Percentiles rank a stretch among this genome's conserved stretches.
Evolutionary conservation across 2,329 filamentous ascomycete species (phyloP).

Genomic region (Tolypocladium ovalisporum): DNA sequence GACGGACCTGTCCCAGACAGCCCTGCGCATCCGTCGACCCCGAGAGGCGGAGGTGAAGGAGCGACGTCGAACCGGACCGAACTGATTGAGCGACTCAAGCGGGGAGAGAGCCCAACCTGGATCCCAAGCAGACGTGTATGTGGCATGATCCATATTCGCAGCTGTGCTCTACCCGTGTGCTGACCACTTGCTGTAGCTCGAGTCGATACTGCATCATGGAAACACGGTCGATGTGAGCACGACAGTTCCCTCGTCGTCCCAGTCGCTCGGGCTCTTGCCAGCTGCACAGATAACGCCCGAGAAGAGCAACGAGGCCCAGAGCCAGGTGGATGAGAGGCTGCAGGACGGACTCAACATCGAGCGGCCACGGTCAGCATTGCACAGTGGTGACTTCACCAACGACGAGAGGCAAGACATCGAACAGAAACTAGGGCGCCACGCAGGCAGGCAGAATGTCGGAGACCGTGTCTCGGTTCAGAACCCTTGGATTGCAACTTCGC

Average conservation of each 20-base stretch:
- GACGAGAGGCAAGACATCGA: constrained; percentile 12
- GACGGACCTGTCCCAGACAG: constrained; percentile 43
- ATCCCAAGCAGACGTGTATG: constrained; percentile 51
- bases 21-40: constrained; percentile 16
- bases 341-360: constrained; percentile 57
- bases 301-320: constrained; percentile 18
- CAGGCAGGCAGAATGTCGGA: background rate
- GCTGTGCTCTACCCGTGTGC: background rate
- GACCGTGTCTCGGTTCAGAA: constrained; percentile 7
- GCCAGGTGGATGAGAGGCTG: constrained; percentile 27
- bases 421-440: background rate
- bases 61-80: constrained; percentile 55
- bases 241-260: constrained; percentile 20
- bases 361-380: constrained; percentile 67
- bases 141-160: constrained; percentile 2
- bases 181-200: constrained; percentile 18
- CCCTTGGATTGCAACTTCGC: constrained; percentile 45
- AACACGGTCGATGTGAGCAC: constrained; percentile 7
- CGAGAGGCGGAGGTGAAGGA: constrained; percentile 12
- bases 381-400: constrained; percentile 55
- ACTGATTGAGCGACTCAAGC: constrained; percentile 77
- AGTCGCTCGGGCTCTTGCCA: constrained; percentile 30
- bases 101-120: constrained; percentile 67
- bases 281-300: constrained; percentile 37
- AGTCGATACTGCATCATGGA: constrained; percentile 21